These are phyloP conservation scores for Westerdykella ornata DNA, from an alignment of 2,329 filamentous ascomycete species.

Conservation along the genomic window DNA sequence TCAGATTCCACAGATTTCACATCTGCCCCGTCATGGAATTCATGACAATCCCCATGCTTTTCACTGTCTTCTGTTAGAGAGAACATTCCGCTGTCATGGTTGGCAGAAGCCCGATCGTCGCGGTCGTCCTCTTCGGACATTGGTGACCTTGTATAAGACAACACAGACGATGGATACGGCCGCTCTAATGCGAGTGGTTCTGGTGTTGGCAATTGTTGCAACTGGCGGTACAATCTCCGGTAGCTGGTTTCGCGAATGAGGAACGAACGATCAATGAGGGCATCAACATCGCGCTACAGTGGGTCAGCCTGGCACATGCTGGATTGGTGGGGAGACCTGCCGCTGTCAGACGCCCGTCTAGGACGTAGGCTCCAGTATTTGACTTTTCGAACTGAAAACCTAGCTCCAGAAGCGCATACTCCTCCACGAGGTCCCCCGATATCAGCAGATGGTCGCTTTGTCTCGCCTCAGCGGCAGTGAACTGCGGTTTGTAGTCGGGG, in stretches of 20 bases:
- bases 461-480: background rate
- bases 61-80: no score
- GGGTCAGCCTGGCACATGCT: background rate
- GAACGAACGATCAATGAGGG: conserved; percentile 14
- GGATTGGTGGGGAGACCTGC: conserved; percentile 5
- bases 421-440: conserved; percentile 10
- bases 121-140: no score
- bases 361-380: conserved; percentile 7
- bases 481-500: conserved; percentile 17
- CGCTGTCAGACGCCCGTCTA: conserved; percentile 12
- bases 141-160: no score
- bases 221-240: conserved; percentile 9
- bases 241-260: conserved; percentile 12
- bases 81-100: no score
- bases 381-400: conserved; percentile 6
- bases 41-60: no score
- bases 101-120: no score
- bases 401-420: conserved; percentile 10
- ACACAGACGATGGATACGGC: no score
- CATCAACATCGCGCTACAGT: conserved; percentile 14
- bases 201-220: conserved; percentile 3
- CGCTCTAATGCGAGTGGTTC: no score
- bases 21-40: no score
- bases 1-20: no score
- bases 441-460: conserved; percentile 9